These are phyloP conservation scores for Cladosporium sp. DNA, from an alignment of 2,329 filamentous ascomycete species.

Conservation along the genomic window DNA sequence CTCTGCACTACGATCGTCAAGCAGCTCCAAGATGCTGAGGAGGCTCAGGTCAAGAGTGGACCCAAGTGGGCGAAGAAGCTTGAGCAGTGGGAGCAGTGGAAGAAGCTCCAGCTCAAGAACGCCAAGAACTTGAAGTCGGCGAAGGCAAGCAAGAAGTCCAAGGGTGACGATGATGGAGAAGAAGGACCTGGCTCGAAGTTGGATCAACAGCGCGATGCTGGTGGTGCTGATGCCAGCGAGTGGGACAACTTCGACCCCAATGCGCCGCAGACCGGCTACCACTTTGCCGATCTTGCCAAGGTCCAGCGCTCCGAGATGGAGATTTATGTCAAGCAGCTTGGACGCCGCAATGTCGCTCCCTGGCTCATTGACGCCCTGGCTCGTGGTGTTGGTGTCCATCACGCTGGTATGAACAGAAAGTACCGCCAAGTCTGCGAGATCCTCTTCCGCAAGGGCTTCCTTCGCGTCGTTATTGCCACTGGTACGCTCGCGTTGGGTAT, in stretches of 20 bases:
- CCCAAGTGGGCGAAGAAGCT: constrained; percentile 64
- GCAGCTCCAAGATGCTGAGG: constrained; percentile 58
- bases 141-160: constrained; percentile 43
- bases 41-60: constrained; percentile 58
- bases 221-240: constrained; percentile 56
- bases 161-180: constrained; percentile 43
- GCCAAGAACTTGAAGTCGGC: constrained; percentile 40
- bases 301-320: constrained; percentile 61
- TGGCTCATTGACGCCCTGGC: constrained; percentile 62
- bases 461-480: constrained; percentile 72
- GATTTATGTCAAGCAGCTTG: constrained; percentile 55
- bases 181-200: constrained; percentile 56
- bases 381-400: constrained; percentile 74
- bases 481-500: constrained; percentile 76
- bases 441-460: constrained; percentile 70
- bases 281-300: constrained; percentile 66
- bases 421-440: constrained; percentile 76
- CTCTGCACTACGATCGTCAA: constrained; percentile 56
- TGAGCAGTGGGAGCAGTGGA: constrained; percentile 59
- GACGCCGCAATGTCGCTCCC: constrained; percentile 52
- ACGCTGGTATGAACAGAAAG: constrained; percentile 75
- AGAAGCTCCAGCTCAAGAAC: constrained; percentile 49
- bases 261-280: constrained; percentile 63
- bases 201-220: constrained; percentile 60
- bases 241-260: constrained; percentile 70